Base-by-base conservation (phyloP, 768 basidiomycete species). In the Pisolithus marmoratus region DNA sequence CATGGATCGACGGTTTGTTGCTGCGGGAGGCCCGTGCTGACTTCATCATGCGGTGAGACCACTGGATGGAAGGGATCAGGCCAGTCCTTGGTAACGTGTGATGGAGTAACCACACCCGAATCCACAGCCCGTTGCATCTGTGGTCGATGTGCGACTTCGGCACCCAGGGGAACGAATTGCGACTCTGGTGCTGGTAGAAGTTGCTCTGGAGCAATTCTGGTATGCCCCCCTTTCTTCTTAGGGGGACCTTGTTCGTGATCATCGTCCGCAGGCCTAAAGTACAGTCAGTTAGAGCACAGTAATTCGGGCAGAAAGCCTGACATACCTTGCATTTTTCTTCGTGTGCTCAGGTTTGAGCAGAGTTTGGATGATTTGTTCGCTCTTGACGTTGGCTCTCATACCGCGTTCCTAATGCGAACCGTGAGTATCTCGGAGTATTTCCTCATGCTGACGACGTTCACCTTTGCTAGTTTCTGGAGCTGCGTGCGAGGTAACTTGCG, bases 381-480 rank as follows among this genome's bases (percentile, higher is more conserved):
- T 68, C 54, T 64, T 66, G 31, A 50, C 41, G 31, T 69, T 67
- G 5, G 59, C 61, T 34, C 54, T 63, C 4, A 65, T 54, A 26
- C 50, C 54, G 41, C 64, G 43, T 17, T 48, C 55, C 65, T 67
- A 46, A 42, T n/a, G 14, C 12, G 19, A 36, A 51, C 6, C n/a
- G 29, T 40, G 17, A 23, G 20, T 9, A 54, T 15, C 24, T 40
- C 17, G 46, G 8, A 24, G 29, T 14, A 41, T 34, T n/a, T 19
- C 43, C 8, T 36, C 27, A 22, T 48, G n/a, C 36, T 26, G 12
- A 14, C 34, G 23, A 38, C 22, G 17, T 52, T 9, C 50, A 62
- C 67, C 62, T 46, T 62, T 3, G 64, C 60, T 1, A 64, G 41
- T 34, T 66, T 64, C 50, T 66, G 65, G 22, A 66, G 58, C 29